These are phyloP conservation scores for Camillea tinctor DNA, from an alignment of 2,329 filamentous ascomycete species.

Conservation along the genomic window DNA sequence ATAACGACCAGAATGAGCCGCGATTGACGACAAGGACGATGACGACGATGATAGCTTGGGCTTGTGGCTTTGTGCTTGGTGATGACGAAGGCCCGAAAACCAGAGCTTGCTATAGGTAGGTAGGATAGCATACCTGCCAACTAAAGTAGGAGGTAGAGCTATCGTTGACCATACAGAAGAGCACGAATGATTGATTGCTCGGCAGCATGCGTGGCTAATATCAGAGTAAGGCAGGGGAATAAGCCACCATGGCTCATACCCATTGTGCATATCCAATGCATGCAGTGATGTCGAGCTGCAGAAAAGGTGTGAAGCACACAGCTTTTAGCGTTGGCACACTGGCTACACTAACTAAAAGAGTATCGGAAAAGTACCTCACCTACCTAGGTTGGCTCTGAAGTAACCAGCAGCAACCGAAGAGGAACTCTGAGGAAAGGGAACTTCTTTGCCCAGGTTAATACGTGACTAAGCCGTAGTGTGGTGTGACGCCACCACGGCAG, in stretches of 20 bases:
- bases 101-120: not conserved
- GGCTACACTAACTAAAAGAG: no score
- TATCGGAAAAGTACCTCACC: not conserved
- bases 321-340: not conserved
- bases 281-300: constrained; percentile 2
- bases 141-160: not conserved
- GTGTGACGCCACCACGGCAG: constrained; percentile 1
- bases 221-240: not conserved
- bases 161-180: not conserved
- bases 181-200: no score
- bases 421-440: no score
- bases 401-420: not conserved
- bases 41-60: not conserved
- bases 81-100: not conserved
- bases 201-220: not conserved
- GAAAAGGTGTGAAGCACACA: not conserved
- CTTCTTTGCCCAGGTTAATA: not conserved
- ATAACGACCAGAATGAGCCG: not conserved
- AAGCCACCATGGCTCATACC: not conserved
- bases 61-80: not conserved
- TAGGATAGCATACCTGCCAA: not conserved
- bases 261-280: not conserved
- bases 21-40: not conserved
- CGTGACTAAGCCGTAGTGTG: not conserved
- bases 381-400: not conserved